These are phyloP conservation scores for Blastobotrys buckinghamii DNA, from an alignment of 1,139 yeast species.

Conservation along the genomic window DNA sequence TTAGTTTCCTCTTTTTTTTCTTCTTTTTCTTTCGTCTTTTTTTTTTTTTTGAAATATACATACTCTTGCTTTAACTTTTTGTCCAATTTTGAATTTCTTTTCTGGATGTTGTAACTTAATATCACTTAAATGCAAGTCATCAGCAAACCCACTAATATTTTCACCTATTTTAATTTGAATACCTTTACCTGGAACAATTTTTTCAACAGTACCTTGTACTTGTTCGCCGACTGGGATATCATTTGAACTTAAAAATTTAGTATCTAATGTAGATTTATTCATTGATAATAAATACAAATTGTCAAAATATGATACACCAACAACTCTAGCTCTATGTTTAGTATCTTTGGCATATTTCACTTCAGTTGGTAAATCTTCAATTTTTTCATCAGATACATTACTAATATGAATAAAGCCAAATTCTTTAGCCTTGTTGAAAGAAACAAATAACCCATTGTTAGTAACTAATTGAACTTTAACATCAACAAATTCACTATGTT, in stretches of 20 bases:
- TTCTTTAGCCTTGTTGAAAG: constrained; percentile 27
- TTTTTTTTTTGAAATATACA: constrained; percentile 13
- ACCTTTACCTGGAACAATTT: constrained; percentile 67
- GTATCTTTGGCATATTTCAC: constrained; percentile 52
- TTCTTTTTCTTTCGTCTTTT: background rate
- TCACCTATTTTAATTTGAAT: constrained; percentile 60
- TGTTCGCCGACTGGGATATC: constrained; percentile 76
- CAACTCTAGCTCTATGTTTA: constrained; percentile 67
- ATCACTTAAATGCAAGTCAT: constrained; percentile 75
- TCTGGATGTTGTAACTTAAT: constrained; percentile 82
- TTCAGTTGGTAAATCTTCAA: constrained; percentile 37
- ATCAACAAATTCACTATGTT: constrained; percentile 54
- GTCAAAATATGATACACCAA: constrained; percentile 65
- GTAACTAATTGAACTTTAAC: constrained; percentile 53
- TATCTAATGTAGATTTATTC: constrained; percentile 56
- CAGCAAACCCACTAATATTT: constrained; percentile 69
- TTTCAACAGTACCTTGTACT: constrained; percentile 50
- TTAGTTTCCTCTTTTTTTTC: constrained; percentile 4
- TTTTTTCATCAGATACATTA: constrained; percentile 49
- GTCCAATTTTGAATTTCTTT: constrained; percentile 79
- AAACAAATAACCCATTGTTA: constrained; percentile 34
- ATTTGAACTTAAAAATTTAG: constrained; percentile 56
- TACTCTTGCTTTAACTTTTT: constrained; percentile 69
- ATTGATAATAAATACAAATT: constrained; percentile 61
- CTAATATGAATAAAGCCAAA: constrained; percentile 47